A percentile compares a stretch with the other conserved stretches of the same genome.
Evolutionary conservation across 208 protist genomes (phyloP).

Genomic region (Tritrichomonas foetus): DNA sequence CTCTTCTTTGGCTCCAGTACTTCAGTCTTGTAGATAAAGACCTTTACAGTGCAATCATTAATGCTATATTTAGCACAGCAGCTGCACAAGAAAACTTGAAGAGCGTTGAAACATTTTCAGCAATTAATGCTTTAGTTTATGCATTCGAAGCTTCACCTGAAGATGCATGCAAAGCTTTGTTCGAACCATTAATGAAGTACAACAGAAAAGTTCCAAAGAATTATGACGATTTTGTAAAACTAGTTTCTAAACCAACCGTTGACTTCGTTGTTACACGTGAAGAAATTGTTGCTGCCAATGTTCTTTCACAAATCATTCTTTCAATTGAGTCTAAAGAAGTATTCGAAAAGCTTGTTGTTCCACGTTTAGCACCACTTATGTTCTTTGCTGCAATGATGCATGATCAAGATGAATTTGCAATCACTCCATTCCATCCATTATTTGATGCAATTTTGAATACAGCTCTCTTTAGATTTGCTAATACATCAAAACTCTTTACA

Average conservation of each 20-base stretch:
- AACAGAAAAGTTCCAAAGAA: background rate
- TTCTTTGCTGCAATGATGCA: background rate
- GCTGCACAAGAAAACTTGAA: background rate
- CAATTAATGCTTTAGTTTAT: background rate
- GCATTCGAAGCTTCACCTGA: background rate
- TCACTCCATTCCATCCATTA: background rate
- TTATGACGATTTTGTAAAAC: background rate
- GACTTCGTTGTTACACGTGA: background rate
- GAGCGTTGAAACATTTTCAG: background rate
- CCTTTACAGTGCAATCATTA: too few relatives aligned
- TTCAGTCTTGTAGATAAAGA: too few relatives aligned
- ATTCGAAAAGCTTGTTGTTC: background rate
- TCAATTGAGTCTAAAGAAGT: background rate
- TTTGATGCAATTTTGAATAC: background rate
- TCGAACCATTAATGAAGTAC: background rate
- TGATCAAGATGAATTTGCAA: background rate
- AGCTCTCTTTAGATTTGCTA: background rate
- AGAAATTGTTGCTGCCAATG: slow-evolving; percentile 6
- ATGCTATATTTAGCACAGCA: too few relatives aligned
- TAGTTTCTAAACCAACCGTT: background rate
- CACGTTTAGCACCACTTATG: background rate
- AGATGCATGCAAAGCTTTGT: background rate
- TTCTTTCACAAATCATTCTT: background rate
- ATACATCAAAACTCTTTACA: background rate
- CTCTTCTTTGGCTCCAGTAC: background rate